Base-by-base conservation (phyloP, 805 yeast genomes). In the Starmera quercuum region DNA sequence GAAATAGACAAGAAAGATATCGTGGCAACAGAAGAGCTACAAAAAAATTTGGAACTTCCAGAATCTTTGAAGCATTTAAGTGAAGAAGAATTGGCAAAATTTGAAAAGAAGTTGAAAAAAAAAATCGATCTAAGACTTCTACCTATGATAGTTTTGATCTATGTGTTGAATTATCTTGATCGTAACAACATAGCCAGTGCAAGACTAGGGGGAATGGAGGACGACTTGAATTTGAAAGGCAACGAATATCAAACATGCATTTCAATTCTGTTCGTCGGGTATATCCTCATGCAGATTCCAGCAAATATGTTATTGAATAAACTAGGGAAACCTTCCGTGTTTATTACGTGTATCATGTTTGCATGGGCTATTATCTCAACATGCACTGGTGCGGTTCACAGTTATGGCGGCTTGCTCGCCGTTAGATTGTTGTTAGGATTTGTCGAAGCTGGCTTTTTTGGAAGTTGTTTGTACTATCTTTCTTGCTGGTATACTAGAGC, bases 401-500 rank as follows among this genome's bases (percentile, higher is more conserved):
- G 42, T 22, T 53, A 47, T 33, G 41, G 41, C 5, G 56, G 58
- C 1, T 32, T 63, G 8, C 48, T 62, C 15, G 59, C 48, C 3
- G 34, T 60, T 22, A 44, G 63, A 33, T 59, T 68, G 27, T 38
- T 66, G 4, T 36, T 67, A 17, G 78, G 75, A 1, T 48, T 71
- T 18, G 44, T 58, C 9, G 76, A 71, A 36, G 57, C 68, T 11
- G 75, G 74, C 0, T 68, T 62, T 43, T 70, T 69, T 68, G 71
- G 35, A 59, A 66, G 54, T 64, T 70, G 72, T 24, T 53, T 72
- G 30, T 69, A 63, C 41, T 67, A 64, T 25, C 51, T 73, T 33
- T 71, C 78, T 2, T 68, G 71, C 40, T 73, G 78, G 79, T 73
- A 73, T 47, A 66, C 70, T 12, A 56, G 68, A 37, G 64, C 59